Evolutionary conservation across 768 basidiomycete species (phyloP), one percentile per base, ranked within the genome.

Genomic region (Tephrocybe sp.): DNA sequence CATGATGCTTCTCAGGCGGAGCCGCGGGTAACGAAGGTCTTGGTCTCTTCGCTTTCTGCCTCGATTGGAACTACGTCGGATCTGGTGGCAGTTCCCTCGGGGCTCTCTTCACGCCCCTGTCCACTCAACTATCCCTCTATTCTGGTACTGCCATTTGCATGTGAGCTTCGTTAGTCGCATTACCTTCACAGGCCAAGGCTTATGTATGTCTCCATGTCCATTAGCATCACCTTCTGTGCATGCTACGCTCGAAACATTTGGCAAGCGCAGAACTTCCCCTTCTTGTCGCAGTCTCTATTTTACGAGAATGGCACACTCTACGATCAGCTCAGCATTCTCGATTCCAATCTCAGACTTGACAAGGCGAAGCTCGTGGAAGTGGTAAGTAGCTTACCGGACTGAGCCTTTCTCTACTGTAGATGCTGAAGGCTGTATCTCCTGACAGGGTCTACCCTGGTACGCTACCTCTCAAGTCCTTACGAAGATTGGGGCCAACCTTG

Each of bases 21-120:
- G 79, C 75, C 34, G 76, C 79, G 30, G 83, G 74, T 48, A 83
- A 85, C 48, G 82, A 84, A 62, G 83, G 83, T 6, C 72, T 85
- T 36, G 84, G 82, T 10, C 64, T 79, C 45, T 75, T 85, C 39
- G 74, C 83, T 1, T 61, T 84, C 35, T 82, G 72, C 54, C 66
- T 85, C 12, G 84, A 86, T 58, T 85, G 84, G 83, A 79, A 82
- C 57, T 74, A 79, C 51, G 73, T 81, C 52, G 77, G 72, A 33
- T 69, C 73, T 44, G 70, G 71, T 23, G 76, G 75, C 13, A 70
- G 72, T 12, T 71, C 74, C 2, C 67, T 77, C 45, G 73, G 76
- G 11, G 72, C 72, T 35, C 61, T 74, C 2, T 79, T 69, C 55
- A 81, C 81, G 22, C 83, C 83, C 0, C 62, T 85, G 10, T 72